Base-by-base conservation (phyloP, 345 rosid genomes). In the Hirschfeldia incana region DNA sequence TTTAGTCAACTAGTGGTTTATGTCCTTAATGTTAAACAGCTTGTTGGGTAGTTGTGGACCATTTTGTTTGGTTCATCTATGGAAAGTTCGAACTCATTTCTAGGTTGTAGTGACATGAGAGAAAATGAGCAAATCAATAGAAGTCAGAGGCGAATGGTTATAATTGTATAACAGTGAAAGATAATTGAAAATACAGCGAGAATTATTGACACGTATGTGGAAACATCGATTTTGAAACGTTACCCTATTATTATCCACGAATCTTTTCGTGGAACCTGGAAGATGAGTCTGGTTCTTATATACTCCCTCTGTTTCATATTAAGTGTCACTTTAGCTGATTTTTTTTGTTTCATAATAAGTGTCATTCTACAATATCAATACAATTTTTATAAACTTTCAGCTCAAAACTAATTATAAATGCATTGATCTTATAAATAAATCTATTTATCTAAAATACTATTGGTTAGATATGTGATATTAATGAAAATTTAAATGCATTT, bases 171-270 rank as follows among this genome's bases (percentile, higher is more conserved):
- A 27, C 5, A 44, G 36, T 16, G 21, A 53, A 30, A 32, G 64
- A 70, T 17, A 70, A 17, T 17, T 70, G 7, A 57, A 21, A 34
- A 7, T 12, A 17, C 49, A 17, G 63, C 1, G 32, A 70, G 16
- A 5, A 26, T 8, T 26, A 10, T 27, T n/a, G 80, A 77, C 76
- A 77, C 39, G 69, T 70, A 74, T 49, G 75, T 34, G 37, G n/a
- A 49, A 70, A 70, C 75, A 26, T 32, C 30, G 21, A 49, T 69
- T 69, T 49, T 33, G 13, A 69, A 62, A 69, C 70, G 80, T 53
- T 49, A 61, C n/a, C 51, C 70, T 49, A n/a, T 49, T 69, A 21
- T 60, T 13, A 61, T 49, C 63, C 69, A 76, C 75, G 69, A 63
- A 69, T 69, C 36, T 27, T 53, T 36, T 65, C 53, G 59, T 70